phyloP scores from a whole-genome alignment of 1,284 basidiomycete genomes.

The Mycosarcoma mackinlayi region DNA sequence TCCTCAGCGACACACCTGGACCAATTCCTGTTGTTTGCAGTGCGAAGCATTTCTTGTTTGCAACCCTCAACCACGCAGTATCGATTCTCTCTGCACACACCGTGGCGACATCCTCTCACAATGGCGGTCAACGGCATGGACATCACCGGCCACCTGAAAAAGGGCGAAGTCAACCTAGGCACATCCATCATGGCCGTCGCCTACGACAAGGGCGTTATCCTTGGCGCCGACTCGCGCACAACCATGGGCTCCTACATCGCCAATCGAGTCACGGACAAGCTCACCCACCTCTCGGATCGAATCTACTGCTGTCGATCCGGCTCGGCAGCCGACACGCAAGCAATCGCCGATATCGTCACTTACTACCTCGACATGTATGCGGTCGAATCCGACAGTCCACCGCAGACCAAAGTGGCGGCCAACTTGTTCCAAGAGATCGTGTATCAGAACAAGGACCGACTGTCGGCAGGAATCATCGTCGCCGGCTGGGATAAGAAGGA shows the following conservation, averaged over 20 bases:
- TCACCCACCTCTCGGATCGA: slow-evolving; percentile 95
- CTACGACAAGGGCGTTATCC: slow-evolving; percentile 92
- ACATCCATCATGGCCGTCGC: slow-evolving; percentile 99
- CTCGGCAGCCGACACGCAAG: slow-evolving; percentile 95
- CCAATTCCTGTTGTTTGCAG: too few species aligned
- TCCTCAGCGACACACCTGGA: not conserved
- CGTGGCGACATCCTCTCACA: not conserved
- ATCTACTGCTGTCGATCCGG: slow-evolving; percentile 99
- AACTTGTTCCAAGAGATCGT: slow-evolving; percentile 88
- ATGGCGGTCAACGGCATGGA: slow-evolving; percentile 54
- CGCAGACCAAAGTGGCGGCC: slow-evolving; percentile 84
- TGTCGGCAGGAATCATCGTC: slow-evolving; percentile 96
- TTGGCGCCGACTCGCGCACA: slow-evolving; percentile 96
- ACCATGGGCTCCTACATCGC: slow-evolving; percentile 97
- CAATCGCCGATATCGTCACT: slow-evolving; percentile 91
- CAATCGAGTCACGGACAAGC: slow-evolving; percentile 98
- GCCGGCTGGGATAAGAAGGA: slow-evolving; percentile 95
- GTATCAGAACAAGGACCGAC: slow-evolving; percentile 86
- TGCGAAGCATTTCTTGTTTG: not conserved
- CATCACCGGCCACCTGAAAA: slow-evolving; percentile 59
- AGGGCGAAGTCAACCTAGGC: slow-evolving; percentile 67
- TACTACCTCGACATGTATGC: slow-evolving; percentile 85
- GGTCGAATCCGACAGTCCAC: slow-evolving; percentile 79
- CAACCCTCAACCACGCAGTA: not conserved
- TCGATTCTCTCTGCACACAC: not conserved